Percentiles rank a stretch among this genome's conserved stretches.
Conservation (phyloP, 345 rosid genomes). For the Dovyalis caffra region DNA sequence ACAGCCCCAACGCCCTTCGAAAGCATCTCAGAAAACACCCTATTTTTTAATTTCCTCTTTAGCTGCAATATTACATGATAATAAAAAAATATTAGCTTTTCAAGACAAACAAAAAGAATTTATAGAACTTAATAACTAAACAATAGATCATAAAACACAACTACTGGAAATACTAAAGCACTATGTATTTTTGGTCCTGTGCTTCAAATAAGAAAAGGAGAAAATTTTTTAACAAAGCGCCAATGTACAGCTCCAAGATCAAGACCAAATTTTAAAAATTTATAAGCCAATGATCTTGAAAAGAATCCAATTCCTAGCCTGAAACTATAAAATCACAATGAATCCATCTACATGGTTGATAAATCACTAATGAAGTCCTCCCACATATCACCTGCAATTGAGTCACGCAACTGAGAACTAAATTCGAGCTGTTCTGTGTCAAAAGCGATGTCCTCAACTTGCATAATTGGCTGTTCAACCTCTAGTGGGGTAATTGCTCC, state of each 20-base stretch:
- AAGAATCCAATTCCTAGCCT: slow-evolving; percentile 22
- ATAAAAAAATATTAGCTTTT: no score
- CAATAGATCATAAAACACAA: no score
- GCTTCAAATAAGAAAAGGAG: no score
- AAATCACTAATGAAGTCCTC: slow-evolving; percentile 52
- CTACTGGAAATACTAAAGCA: no score
- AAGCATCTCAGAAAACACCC: no score
- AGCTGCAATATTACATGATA: no score
- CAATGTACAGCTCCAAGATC: slow-evolving; percentile 30
- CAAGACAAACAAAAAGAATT: no score
- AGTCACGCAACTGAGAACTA: slow-evolving; percentile 59
- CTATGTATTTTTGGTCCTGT: no score
- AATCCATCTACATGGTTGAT: slow-evolving; percentile 40
- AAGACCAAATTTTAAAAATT: slow-evolving; percentile 19
- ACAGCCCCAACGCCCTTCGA: no score
- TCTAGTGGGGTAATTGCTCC: slow-evolving; percentile 37
- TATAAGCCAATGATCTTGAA: slow-evolving; percentile 20
- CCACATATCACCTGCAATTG: slow-evolving; percentile 67
- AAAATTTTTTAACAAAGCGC: slow-evolving; percentile 23
- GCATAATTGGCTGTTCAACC: slow-evolving; percentile 36
- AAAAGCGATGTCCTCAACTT: slow-evolving; percentile 34
- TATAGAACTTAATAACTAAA: no score
- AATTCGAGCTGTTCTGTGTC: slow-evolving; percentile 42
- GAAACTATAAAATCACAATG: slow-evolving; percentile 17
- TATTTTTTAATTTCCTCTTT: no score